phyloP scores from a whole-genome alignment of 768 basidiomycete genomes.

The Suillus americanus region DNA sequence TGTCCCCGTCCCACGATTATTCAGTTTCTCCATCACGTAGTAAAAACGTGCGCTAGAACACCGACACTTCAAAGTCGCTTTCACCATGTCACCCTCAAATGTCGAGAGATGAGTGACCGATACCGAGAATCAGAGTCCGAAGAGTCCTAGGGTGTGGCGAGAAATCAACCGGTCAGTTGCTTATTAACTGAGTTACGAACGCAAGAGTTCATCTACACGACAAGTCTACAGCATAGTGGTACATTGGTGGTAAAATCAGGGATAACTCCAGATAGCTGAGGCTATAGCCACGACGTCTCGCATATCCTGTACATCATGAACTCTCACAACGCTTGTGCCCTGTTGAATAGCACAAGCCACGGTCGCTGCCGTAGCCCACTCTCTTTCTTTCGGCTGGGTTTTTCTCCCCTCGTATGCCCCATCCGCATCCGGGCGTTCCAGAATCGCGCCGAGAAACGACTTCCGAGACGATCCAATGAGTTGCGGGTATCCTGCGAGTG shows the following conservation, averaged over 20 bases:
- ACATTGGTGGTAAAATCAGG: not conserved
- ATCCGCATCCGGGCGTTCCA: slow-evolving; percentile 44
- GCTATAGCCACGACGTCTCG: slow-evolving; percentile 70
- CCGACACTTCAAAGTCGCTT: not conserved
- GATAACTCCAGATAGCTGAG: slow-evolving; percentile 51
- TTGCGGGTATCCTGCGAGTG: slow-evolving; percentile 56
- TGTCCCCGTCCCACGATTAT: not conserved
- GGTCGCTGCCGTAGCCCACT: slow-evolving; percentile 77
- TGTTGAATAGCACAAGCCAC: slow-evolving; percentile 76
- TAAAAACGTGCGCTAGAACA: not conserved
- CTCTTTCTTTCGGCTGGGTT: slow-evolving; percentile 65
- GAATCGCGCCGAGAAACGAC: slow-evolving; percentile 73
- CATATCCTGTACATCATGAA: slow-evolving; percentile 79
- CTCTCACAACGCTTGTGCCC: slow-evolving; percentile 69
- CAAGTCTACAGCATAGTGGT: not conserved
- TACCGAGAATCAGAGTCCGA: not conserved
- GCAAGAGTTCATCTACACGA: not conserved
- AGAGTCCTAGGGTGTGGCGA: not conserved
- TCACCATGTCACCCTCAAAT: not conserved
- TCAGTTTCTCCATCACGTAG: not conserved
- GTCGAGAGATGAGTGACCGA: not conserved
- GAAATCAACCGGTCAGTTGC: not conserved
- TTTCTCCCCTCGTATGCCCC: slow-evolving; percentile 45
- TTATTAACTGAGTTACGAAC: not conserved
- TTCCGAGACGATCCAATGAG: slow-evolving; percentile 85